Percentiles rank a stretch among this genome's conserved stretches.
Evolutionary conservation across 1,284 basidiomycete species (phyloP).

Genomic region (Heterobasidion parviporum): DNA sequence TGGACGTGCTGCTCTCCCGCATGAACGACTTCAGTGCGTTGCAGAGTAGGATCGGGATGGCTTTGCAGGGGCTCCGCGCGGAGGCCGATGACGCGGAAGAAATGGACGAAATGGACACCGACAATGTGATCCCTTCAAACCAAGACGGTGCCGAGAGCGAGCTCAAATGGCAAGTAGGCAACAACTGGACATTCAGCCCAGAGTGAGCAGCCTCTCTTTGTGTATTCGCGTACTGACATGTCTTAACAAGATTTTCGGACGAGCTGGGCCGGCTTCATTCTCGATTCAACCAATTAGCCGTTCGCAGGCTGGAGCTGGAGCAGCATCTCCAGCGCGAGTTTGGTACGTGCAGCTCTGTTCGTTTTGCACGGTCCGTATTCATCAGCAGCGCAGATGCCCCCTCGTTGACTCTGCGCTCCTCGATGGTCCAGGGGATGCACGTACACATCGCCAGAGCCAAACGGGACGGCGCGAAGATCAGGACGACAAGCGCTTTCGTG

Average conservation of each 20-base stretch:
- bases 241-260: conserved; percentile 53
- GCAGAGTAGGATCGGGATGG: conserved; percentile 48
- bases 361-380: background rate
- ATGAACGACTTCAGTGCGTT: conserved; percentile 52
- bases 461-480: conserved; percentile 45
- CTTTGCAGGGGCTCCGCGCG: conserved; percentile 33
- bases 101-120: conserved; percentile 4
- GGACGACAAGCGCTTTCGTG: conserved; percentile 41
- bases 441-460: conserved; percentile 61
- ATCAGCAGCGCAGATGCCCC: conserved; percentile 43
- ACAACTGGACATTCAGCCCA: conserved; percentile 63
- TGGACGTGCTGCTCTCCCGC: conserved; percentile 47
- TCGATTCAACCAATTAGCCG: conserved; percentile 35
- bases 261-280: conserved; percentile 48
- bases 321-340: conserved; percentile 42
- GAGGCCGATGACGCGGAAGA: conserved; percentile 3
- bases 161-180: conserved; percentile 8
- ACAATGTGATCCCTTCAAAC: background rate
- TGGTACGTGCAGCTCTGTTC: conserved; percentile 29
- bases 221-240: background rate
- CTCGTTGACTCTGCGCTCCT: conserved; percentile 64
- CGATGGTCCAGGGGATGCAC: conserved; percentile 62
- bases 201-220: conserved; percentile 41
- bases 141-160: background rate
- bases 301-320: conserved; percentile 46